These are phyloP conservation scores for Gaeumannomyces sp. DNA, from an alignment of 2,329 filamentous ascomycete genomes.

Conservation along the genomic window DNA sequence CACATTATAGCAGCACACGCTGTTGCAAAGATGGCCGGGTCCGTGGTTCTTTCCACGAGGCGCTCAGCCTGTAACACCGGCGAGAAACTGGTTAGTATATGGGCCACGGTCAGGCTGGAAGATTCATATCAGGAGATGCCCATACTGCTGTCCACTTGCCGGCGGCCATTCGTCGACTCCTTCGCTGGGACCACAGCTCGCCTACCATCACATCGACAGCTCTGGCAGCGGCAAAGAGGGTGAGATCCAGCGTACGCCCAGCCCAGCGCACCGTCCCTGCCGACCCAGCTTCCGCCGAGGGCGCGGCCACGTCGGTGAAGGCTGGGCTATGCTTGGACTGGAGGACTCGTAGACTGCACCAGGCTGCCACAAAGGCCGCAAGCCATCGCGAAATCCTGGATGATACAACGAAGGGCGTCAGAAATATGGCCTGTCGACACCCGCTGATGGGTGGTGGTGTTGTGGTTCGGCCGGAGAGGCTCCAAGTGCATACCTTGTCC, in stretches of 20 bases:
- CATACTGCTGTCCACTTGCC: slow-evolving; percentile 42
- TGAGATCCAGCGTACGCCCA: slow-evolving; percentile 74
- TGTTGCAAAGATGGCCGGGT: slow-evolving; percentile 64
- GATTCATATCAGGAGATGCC: background rate
- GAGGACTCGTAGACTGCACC: slow-evolving; percentile 49
- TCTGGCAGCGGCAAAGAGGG: slow-evolving; percentile 67
- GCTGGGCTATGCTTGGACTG: slow-evolving; percentile 46
- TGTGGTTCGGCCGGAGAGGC: slow-evolving; percentile 3
- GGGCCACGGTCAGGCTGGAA: slow-evolving; percentile 8
- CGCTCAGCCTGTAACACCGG: slow-evolving; percentile 29
- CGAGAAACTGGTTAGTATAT: background rate
- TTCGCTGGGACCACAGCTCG: slow-evolving; percentile 54
- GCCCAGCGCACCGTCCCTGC: slow-evolving; percentile 34
- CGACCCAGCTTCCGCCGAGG: slow-evolving; percentile 18
- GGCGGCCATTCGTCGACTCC: slow-evolving; percentile 35
- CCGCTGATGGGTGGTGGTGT: background rate
- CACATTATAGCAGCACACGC: slow-evolving; percentile 79
- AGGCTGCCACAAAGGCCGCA: slow-evolving; percentile 52
- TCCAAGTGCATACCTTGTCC: slow-evolving; percentile 26
- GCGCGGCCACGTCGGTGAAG: slow-evolving; percentile 30
- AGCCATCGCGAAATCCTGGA: slow-evolving; percentile 49
- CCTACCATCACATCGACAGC: slow-evolving; percentile 67
- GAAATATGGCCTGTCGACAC: background rate
- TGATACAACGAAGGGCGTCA: background rate
- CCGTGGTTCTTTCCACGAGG: slow-evolving; percentile 40